phyloP scores from a whole-genome alignment of 2,329 filamentous ascomycete species.

The Venturiaceae sp. region DNA sequence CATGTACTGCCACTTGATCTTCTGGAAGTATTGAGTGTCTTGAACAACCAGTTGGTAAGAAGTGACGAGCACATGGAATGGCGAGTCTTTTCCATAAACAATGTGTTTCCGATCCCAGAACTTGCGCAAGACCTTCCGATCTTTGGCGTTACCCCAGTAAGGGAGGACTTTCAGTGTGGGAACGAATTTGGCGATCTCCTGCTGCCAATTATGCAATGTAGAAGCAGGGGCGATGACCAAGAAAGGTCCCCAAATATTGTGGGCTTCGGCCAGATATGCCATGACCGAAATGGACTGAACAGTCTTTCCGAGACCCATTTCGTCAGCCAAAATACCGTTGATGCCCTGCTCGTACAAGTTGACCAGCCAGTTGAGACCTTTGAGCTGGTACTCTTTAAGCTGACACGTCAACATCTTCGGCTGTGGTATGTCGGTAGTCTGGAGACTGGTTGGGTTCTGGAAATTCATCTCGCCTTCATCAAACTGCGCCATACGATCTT shows the following conservation, averaged over 20 bases:
- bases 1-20: slow-evolving; percentile 99
- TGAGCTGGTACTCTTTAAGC: slow-evolving; percentile 97
- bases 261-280: slow-evolving; percentile 93
- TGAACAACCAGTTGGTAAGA: slow-evolving; percentile 96
- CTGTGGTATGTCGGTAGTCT: slow-evolving; percentile 88
- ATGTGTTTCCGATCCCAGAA: slow-evolving; percentile 99
- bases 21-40: slow-evolving; percentile 95
- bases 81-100: slow-evolving; percentile 85
- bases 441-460: slow-evolving; percentile 92
- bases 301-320: slow-evolving; percentile 18
- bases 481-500: slow-evolving; percentile 58
- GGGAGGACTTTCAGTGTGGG: slow-evolving; percentile 90
- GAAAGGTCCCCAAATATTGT: slow-evolving; percentile 98
- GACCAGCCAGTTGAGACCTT: slow-evolving; percentile 98
- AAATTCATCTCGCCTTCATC: slow-evolving; percentile 99
- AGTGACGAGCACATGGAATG: slow-evolving; percentile 92
- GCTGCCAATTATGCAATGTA: slow-evolving; percentile 98
- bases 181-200: slow-evolving; percentile 93
- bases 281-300: slow-evolving; percentile 95
- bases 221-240: slow-evolving; percentile 92
- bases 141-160: slow-evolving; percentile 92
- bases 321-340: slow-evolving; percentile 17
- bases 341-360: slow-evolving; percentile 61
- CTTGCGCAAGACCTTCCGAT: slow-evolving; percentile 92
- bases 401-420: slow-evolving; percentile 88